These are phyloP conservation scores for Saccharomycopsis vini DNA, from an alignment of 805 yeast species.

Conservation along the genomic window DNA sequence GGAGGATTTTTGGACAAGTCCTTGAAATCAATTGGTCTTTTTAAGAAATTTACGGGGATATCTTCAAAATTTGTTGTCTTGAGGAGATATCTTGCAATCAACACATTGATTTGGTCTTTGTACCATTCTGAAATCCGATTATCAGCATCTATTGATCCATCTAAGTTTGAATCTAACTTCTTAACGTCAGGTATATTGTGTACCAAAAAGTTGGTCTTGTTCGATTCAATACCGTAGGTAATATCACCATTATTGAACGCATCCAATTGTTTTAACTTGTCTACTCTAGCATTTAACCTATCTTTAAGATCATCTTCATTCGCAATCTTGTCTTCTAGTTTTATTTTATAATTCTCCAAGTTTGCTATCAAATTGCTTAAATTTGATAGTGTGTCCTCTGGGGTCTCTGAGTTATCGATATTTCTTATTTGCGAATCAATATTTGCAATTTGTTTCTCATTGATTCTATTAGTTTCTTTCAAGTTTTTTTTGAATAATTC, in stretches of 20 bases:
- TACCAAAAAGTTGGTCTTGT: neutral
- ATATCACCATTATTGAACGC: slow-evolving; percentile 1
- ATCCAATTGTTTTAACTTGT: slow-evolving; percentile 3
- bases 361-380: slow-evolving; percentile 5
- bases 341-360: slow-evolving; percentile 8
- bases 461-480: slow-evolving; percentile 16
- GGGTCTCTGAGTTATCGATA: neutral
- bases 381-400: neutral
- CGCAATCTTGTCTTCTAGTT: slow-evolving; percentile 11
- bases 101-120: slow-evolving; percentile 13
- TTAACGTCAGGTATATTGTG: neutral
- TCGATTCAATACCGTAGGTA: neutral
- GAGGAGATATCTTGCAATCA: slow-evolving; percentile 14
- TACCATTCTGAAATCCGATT: slow-evolving; percentile 6
- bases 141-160: too few species aligned
- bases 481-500: slow-evolving; percentile 18
- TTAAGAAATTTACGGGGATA: slow-evolving; percentile 14
- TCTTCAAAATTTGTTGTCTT: slow-evolving; percentile 12
- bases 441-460: slow-evolving; percentile 11
- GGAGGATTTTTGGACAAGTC: slow-evolving; percentile 5
- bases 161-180: neutral
- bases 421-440: neutral
- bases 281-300: slow-evolving; percentile 10
- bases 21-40: slow-evolving; percentile 8
- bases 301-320: slow-evolving; percentile 10